A percentile compares a stretch with the other conserved stretches of the same genome.
Conservation (phyloP, 2,329 filamentous ascomycete genomes). For the Meredithiella fracta region DNA sequence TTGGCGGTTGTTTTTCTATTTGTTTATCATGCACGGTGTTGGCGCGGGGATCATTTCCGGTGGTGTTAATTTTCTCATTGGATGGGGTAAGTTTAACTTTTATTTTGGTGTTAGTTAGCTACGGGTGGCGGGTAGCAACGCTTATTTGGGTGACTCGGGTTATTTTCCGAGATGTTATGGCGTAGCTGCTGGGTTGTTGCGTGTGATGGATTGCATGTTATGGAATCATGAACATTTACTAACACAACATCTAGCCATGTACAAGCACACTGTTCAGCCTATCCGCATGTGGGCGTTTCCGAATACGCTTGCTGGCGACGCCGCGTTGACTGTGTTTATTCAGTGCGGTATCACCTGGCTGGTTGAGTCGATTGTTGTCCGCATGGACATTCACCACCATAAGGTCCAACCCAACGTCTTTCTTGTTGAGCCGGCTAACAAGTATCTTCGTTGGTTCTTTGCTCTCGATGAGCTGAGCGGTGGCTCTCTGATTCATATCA, state of each 20-base stretch:
- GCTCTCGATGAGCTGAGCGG: constrained; percentile 22
- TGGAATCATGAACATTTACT: background rate
- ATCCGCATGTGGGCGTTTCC: constrained; percentile 34
- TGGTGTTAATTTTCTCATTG: constrained; percentile 35
- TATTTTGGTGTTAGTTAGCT: constrained; percentile 3
- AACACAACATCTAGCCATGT: constrained; percentile 26
- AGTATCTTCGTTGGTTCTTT: constrained; percentile 26
- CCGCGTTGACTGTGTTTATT: constrained; percentile 33
- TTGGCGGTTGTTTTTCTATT: constrained; percentile 23
- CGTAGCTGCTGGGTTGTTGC: too few relatives aligned
- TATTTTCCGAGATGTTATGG: background rate
- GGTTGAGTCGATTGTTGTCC: constrained; percentile 31
- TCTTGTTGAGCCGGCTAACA: constrained; percentile 21
- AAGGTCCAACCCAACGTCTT: constrained; percentile 32
- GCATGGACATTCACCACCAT: constrained; percentile 28
- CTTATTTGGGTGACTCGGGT: background rate
- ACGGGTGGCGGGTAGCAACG: background rate
- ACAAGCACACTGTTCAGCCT: constrained; percentile 23
- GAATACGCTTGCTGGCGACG: constrained; percentile 34
- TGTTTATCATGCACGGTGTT: constrained; percentile 31
- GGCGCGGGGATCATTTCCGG: constrained; percentile 31
- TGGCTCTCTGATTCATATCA: constrained; percentile 20
- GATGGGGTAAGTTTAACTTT: constrained; percentile 26
- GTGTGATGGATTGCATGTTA: background rate
- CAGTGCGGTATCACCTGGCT: constrained; percentile 37